phyloP scores from a whole-genome alignment of 129 eudicot genomes.

The Tanacetum coccineum region DNA sequence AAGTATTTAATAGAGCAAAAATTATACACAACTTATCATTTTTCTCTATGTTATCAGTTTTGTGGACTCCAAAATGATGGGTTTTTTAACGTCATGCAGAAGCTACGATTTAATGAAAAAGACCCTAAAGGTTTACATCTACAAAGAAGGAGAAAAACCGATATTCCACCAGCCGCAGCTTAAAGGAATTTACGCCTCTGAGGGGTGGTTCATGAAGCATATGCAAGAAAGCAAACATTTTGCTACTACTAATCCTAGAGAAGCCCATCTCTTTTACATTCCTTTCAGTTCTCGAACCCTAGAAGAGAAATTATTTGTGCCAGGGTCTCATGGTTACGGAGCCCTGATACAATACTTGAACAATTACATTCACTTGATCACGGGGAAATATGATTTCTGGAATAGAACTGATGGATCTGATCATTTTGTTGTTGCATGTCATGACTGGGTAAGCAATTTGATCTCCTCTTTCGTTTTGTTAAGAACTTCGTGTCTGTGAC shows the following conservation, averaged over 20 bases:
- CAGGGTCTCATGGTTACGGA: slow-evolving; percentile 4
- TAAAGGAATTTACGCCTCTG: slow-evolving; percentile 16
- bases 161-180: slow-evolving; percentile 12
- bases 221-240: slow-evolving; percentile 16
- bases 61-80: too few species aligned
- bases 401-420: slow-evolving; percentile 18
- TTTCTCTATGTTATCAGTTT: too few species aligned
- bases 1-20: too few species aligned
- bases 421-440: slow-evolving; percentile 18
- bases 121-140: slow-evolving; percentile 23
- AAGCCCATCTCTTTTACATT: slow-evolving; percentile 21
- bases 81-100: not conserved
- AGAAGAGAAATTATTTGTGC: not conserved
- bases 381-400: slow-evolving; percentile 9
- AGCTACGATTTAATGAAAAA: slow-evolving; percentile 17
- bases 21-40: too few species aligned
- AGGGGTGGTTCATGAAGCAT: slow-evolving; percentile 23
- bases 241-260: slow-evolving; percentile 3
- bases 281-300: slow-evolving; percentile 16
- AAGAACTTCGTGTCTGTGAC: too few species aligned
- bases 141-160: slow-evolving; percentile 17
- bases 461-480: too few species aligned
- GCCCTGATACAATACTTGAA: slow-evolving; percentile 12
- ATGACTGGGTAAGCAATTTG: slow-evolving; percentile 17
- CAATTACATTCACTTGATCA: not conserved